A percentile compares a stretch with the other conserved stretches of the same genome.
Conservation (phyloP, 257 asterid genomes). For the Ilex asprella region DNA sequence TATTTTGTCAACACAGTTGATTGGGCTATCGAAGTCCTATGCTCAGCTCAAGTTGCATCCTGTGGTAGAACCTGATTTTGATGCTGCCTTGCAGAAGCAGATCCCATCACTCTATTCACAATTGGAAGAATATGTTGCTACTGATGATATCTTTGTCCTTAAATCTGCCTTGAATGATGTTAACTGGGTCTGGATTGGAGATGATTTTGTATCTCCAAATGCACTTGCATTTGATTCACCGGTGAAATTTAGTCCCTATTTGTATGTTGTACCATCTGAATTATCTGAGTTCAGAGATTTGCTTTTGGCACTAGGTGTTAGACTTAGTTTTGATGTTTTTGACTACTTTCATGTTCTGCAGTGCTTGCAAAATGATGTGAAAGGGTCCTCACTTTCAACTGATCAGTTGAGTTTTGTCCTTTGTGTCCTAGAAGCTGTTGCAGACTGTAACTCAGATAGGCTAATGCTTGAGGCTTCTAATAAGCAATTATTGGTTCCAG, state of each 20-base stretch:
- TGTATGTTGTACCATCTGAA: constrained; percentile 93
- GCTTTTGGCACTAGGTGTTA: constrained; percentile 85
- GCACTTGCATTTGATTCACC: constrained; percentile 97
- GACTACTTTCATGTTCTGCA: constrained; percentile 66
- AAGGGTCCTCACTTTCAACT: constrained; percentile 49
- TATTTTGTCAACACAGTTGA: constrained; percentile 58
- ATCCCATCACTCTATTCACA: constrained; percentile 62
- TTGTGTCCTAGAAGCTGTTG: constrained; percentile 74
- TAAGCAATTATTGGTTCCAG: constrained; percentile 57
- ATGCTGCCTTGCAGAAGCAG: constrained; percentile 58
- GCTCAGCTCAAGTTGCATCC: constrained; percentile 34
- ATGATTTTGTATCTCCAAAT: constrained; percentile 73
- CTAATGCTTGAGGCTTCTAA: constrained; percentile 36
- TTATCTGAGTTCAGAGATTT: constrained; percentile 69
- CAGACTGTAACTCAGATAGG: constrained; percentile 51
- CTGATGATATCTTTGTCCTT: constrained; percentile 41
- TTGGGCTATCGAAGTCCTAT: constrained; percentile 60
- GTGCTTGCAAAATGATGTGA: constrained; percentile 61
- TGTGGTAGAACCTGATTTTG: constrained; percentile 16
- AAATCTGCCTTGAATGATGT: constrained; percentile 53
- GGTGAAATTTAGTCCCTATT: constrained; percentile 86
- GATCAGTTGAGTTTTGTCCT: constrained; percentile 83
- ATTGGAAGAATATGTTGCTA: constrained; percentile 56
- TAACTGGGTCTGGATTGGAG: constrained; percentile 97
- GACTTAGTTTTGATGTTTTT: constrained; percentile 59